Percentiles rank a stretch among this genome's conserved stretches.
Conservation (phyloP, 2,329 filamentous ascomycete species). For the Colletotrichum musae region DNA sequence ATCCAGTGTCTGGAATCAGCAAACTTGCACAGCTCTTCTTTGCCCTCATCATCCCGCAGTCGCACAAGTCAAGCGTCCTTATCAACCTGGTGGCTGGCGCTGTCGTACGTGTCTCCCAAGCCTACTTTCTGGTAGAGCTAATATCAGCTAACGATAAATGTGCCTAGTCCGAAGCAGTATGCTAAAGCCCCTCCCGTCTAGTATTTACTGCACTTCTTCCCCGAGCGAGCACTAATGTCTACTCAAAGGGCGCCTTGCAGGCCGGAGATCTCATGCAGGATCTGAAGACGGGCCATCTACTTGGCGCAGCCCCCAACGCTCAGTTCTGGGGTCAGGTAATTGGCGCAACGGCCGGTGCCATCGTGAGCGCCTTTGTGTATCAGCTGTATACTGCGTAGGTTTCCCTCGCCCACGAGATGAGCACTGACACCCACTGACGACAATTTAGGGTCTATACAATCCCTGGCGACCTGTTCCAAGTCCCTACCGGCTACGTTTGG, state of each 20-base stretch:
- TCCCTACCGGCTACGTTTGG: conserved; percentile 97
- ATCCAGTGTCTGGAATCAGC: conserved; percentile 95
- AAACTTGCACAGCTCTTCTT: conserved; percentile 98
- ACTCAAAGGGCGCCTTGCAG: conserved; percentile 80
- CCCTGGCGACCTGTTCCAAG: conserved; percentile 90
- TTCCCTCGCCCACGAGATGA: background rate
- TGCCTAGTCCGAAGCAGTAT: conserved; percentile 57
- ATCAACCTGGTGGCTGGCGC: conserved; percentile 97
- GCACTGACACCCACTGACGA: background rate
- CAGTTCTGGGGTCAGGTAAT: conserved; percentile 98
- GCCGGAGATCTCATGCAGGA: conserved; percentile 98
- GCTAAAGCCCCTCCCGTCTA: conserved; percentile 29
- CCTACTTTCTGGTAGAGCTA: background rate
- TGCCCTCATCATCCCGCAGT: conserved; percentile 86
- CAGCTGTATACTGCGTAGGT: conserved; percentile 81
- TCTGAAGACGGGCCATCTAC: conserved; percentile 93
- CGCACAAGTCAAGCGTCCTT: conserved; percentile 87
- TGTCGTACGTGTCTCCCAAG: conserved; percentile 63
- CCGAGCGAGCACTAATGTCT: conserved; percentile 21
- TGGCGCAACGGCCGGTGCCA: conserved; percentile 86
- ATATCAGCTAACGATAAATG: conserved; percentile 7
- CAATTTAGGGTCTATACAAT: conserved; percentile 81
- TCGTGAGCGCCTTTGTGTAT: conserved; percentile 90
- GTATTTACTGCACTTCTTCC: background rate
- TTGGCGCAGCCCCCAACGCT: conserved; percentile 92